These are phyloP conservation scores for Pelargonium exstipulatum DNA, from an alignment of 441 rosid genomes.

Conservation along the genomic window DNA sequence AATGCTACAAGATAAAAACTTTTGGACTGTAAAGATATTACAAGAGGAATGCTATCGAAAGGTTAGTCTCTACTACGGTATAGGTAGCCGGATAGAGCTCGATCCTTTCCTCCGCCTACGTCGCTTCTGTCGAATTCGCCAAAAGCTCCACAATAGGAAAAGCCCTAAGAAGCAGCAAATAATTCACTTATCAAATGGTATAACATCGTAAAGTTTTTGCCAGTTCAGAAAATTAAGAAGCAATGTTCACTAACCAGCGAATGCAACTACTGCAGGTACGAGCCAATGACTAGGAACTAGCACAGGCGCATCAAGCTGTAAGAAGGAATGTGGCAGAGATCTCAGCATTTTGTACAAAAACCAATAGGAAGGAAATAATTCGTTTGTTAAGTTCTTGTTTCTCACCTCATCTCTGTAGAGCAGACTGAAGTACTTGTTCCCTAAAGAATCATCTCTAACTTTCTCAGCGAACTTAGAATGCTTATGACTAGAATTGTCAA, in stretches of 20 bases:
- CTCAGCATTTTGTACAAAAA: slow-evolving; percentile 7
- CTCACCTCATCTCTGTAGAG: slow-evolving; percentile 70
- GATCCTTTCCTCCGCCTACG: slow-evolving; percentile 65
- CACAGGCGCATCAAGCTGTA: slow-evolving; percentile 73
- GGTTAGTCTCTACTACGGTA: slow-evolving; percentile 32
- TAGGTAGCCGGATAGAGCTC: slow-evolving; percentile 39
- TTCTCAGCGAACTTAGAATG: slow-evolving; percentile 35
- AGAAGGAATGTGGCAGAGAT: slow-evolving; percentile 4
- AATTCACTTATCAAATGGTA: slow-evolving; percentile 12
- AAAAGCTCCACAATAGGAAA: slow-evolving; percentile 53
- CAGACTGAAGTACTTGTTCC: slow-evolving; percentile 51
- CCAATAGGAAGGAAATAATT: background rate
- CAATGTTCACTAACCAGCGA: slow-evolving; percentile 46
- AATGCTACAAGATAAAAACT: background rate
- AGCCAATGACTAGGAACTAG: slow-evolving; percentile 73
- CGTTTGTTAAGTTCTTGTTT: slow-evolving; percentile 6
- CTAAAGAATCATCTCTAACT: slow-evolving; percentile 34
- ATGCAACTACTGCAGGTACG: slow-evolving; percentile 56
- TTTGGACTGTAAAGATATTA: slow-evolving; percentile 5
- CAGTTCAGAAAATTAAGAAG: background rate
- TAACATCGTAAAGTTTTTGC: background rate
- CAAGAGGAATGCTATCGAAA: slow-evolving; percentile 4
- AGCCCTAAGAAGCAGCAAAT: slow-evolving; percentile 38
- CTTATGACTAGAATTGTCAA: slow-evolving; percentile 30
- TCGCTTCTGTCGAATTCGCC: slow-evolving; percentile 70